Percentiles rank a stretch among this genome's conserved stretches.
These are phyloP conservation scores for Elsinoe perseae DNA, from an alignment of 2,329 filamentous ascomycete species.

Conservation along the genomic window DNA sequence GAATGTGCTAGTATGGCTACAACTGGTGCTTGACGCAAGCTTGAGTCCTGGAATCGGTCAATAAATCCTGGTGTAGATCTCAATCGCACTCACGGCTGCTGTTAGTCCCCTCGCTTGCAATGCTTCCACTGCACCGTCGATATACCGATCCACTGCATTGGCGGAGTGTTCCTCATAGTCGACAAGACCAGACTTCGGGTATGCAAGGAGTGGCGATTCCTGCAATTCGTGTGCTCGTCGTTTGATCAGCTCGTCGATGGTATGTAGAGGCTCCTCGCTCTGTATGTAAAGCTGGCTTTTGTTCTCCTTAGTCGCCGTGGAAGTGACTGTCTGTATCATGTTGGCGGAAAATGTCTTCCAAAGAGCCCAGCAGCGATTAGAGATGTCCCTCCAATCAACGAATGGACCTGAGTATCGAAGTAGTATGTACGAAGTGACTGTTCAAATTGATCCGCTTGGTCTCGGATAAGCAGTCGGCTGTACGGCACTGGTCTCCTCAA, in stretches of 20 bases:
- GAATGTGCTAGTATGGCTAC: slow-evolving; percentile 48
- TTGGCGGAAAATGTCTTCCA: neutral
- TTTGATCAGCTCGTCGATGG: slow-evolving; percentile 29
- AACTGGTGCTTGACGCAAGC: slow-evolving; percentile 27
- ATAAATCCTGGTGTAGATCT: neutral
- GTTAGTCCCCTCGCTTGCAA: slow-evolving; percentile 24
- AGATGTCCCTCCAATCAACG: neutral
- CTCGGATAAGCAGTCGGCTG: slow-evolving; percentile 4
- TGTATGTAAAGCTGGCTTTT: neutral
- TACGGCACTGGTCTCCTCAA: neutral
- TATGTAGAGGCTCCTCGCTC: slow-evolving; percentile 16
- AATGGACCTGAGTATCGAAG: neutral
- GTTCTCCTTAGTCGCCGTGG: neutral
- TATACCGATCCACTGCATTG: slow-evolving; percentile 23
- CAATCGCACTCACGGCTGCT: slow-evolving; percentile 23
- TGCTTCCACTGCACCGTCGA: slow-evolving; percentile 24
- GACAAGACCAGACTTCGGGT: slow-evolving; percentile 23
- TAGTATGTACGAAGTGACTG: neutral
- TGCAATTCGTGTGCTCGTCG: slow-evolving; percentile 26
- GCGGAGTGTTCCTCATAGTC: slow-evolving; percentile 29
- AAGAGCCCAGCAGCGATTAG: neutral
- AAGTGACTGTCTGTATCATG: neutral
- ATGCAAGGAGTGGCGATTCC: slow-evolving; percentile 28
- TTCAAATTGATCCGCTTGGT: neutral
- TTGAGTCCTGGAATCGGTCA: slow-evolving; percentile 21